Conservation (phyloP, 148 eudicot species). For the Silene uniflora region DNA sequence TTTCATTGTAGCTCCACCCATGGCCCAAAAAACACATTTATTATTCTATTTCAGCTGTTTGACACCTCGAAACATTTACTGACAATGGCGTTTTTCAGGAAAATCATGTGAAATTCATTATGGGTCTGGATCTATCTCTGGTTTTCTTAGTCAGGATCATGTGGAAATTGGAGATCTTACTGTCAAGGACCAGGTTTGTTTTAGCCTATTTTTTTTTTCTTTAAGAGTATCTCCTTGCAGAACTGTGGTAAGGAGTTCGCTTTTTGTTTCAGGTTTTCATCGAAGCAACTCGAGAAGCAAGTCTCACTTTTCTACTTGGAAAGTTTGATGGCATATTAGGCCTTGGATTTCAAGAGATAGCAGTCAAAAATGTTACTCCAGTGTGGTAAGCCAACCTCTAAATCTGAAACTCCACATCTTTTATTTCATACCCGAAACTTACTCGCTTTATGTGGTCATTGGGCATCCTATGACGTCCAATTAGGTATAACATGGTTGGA, state of each 20-base stretch:
- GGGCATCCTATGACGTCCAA: background rate
- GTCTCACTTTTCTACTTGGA: conserved; percentile 50
- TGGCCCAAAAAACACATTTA: too few relatives aligned
- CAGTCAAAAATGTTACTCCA: conserved; percentile 63
- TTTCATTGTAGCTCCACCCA: background rate
- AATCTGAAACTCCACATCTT: background rate
- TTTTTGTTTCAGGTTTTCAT: conserved; percentile 51
- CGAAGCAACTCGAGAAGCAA: conserved; percentile 70
- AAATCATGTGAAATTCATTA: conserved; percentile 47
- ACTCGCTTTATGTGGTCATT: background rate
- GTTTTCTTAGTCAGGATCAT: conserved; percentile 72
- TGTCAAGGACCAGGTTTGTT: conserved; percentile 68
- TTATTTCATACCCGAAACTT: background rate
- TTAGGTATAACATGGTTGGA: conserved; percentile 77
- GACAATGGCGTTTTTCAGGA: conserved; percentile 37
- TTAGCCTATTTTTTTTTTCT: background rate
- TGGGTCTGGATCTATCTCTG: conserved; percentile 74
- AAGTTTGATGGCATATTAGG: conserved; percentile 88
- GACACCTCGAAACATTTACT: background rate
- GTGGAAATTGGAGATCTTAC: conserved; percentile 59
- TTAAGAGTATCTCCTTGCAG: background rate
- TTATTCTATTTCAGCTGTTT: background rate
- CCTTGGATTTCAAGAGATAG: conserved; percentile 85
- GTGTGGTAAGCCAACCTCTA: conserved; percentile 50
- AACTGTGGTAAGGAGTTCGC: conserved; percentile 3